A percentile compares a stretch with the other conserved stretches of the same genome.
Conservation (phyloP, 306 rosid genomes). For the Fragaria iinumae region DNA sequence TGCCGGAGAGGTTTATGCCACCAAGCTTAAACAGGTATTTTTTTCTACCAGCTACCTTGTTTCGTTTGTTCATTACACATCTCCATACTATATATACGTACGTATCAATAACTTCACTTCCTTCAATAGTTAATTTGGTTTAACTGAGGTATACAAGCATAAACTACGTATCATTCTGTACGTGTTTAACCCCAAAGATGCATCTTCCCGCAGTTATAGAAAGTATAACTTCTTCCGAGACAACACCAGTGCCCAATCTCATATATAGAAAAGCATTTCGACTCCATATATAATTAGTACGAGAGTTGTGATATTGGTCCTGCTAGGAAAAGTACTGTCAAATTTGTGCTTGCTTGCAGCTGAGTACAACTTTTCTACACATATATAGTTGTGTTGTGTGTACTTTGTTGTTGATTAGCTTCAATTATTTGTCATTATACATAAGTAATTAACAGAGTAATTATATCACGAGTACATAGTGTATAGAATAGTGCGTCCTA, state of each 20-base stretch:
- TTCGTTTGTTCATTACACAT: background rate
- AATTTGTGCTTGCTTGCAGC: background rate
- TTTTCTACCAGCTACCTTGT: background rate
- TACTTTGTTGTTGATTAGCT: background rate
- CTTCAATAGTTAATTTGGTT: background rate
- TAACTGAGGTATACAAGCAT: background rate
- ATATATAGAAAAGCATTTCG: background rate
- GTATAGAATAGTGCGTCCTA: background rate
- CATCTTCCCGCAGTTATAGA: background rate
- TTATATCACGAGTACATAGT: background rate
- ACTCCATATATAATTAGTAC: background rate
- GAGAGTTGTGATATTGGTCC: too few species aligned
- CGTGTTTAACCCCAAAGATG: background rate
- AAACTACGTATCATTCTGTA: background rate
- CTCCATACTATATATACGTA: background rate
- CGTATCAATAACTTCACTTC: background rate
- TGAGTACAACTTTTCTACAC: background rate
- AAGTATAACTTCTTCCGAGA: background rate
- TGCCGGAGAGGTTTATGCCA: constrained; percentile 64
- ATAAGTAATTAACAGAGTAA: background rate
- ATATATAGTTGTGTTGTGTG: background rate
- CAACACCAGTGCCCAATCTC: background rate
- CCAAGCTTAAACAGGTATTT: constrained; percentile 64
- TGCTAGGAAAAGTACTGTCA: background rate
- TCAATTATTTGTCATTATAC: background rate